Base-by-base conservation (phyloP, 2,329 filamentous ascomycete genomes). In the Fusarium chlamydosporum region DNA sequence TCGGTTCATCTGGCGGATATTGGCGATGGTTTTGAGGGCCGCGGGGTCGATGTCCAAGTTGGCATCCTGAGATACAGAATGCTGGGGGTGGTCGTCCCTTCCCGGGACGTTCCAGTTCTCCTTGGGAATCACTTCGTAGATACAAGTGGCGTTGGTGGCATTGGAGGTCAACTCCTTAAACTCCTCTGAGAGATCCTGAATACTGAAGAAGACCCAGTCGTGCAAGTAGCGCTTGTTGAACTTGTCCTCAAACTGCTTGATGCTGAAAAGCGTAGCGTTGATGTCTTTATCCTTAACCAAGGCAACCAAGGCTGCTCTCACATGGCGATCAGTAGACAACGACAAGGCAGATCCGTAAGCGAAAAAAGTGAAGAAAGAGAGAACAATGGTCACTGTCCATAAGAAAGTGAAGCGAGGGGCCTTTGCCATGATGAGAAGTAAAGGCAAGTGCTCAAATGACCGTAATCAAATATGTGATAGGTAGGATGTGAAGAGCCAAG, bases 141-240 rank as follows among this genome's bases (percentile, higher is more conserved):
- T 84, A 72, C 90, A 90, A 71, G 89, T 86, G 3, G 92, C 91
- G 57, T 88, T 88, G 3, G 92, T 95, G 37, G 88, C 86, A 46
- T 88, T 90, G 51, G 85, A 83, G 0, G 91, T 93, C 60, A 82
- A 82, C 35, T 82, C 81, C 76, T 92, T 94, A 82, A 96, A 96
- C 61, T 91, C 88, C 10, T 92, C 88, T 6, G 89, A 90, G 76
- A 96, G 94, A 6, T 90, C 89, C 53, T 90, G 87, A 73, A 93
- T 89, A 79, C 94, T 96, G 84, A 96, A 93, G 81, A 96, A 95
- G 41, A 92, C 90, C 91, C 93, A 96, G 43, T 93, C 91, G 75
- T 96, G 96, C 74, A 91, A 91, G 82, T 93, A 91, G 68, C 92
- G 93, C 75, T 83, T 81, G 76, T 96, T 96, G 90, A 92, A 96